A percentile compares a stretch with the other conserved stretches of the same genome.
Conservation (phyloP, 2,329 filamentous ascomycete species). For the Aspergillus niger region DNA sequence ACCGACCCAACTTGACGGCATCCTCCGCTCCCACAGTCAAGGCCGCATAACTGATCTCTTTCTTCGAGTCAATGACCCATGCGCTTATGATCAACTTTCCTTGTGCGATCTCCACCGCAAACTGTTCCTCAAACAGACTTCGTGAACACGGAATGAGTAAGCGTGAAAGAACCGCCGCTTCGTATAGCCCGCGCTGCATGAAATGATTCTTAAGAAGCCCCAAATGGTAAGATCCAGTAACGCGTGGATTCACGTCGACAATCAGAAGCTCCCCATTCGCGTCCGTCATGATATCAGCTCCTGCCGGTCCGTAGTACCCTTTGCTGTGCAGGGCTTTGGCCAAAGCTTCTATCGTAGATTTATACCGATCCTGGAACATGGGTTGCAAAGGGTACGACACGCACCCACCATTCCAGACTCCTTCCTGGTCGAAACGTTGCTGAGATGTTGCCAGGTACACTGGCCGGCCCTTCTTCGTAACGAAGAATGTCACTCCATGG, state of each 20-base stretch:
- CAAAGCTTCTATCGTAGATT: neutral
- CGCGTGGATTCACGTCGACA: conserved; percentile 11
- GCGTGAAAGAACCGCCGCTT: neutral
- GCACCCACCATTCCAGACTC: conserved; percentile 1
- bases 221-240: conserved; percentile 8
- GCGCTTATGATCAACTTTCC: conserved; percentile 4
- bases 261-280: neutral
- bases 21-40: conserved; percentile 4
- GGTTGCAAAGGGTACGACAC: conserved; percentile 1
- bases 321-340: neutral
- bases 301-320: conserved; percentile 10
- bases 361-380: neutral
- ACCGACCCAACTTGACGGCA: neutral
- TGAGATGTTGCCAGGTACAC: neutral
- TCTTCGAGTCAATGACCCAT: neutral
- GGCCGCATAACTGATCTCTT: neutral
- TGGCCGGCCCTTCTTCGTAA: neutral
- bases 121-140: neutral
- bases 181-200: neutral
- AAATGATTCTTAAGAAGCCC: conserved; percentile 10
- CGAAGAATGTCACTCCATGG: conserved; percentile 2
- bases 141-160: neutral
- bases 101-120: neutral
- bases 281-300: conserved; percentile 9
- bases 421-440: neutral